Conservation (phyloP, 1,139 yeast species). For the Debaryomyces nepalensis region DNA sequence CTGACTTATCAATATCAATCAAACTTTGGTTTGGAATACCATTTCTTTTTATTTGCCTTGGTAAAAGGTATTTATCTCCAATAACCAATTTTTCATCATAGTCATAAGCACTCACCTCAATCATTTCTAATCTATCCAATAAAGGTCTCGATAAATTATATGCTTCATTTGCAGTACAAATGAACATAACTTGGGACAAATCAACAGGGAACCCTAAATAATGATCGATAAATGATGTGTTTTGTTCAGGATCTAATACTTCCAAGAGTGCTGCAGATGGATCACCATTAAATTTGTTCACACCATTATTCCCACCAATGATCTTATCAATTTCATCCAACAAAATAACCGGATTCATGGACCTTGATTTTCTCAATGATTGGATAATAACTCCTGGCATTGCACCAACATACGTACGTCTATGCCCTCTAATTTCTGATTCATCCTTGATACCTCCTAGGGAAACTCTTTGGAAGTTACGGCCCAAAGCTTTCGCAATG, state of each 20-base stretch:
- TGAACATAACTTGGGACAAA: slow-evolving; percentile 78
- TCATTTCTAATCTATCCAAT: slow-evolving; percentile 84
- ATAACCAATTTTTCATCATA: slow-evolving; percentile 78
- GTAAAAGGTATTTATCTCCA: slow-evolving; percentile 71
- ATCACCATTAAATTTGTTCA: slow-evolving; percentile 70
- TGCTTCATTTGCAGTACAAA: slow-evolving; percentile 90
- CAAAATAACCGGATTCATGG: slow-evolving; percentile 87
- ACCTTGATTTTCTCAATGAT: slow-evolving; percentile 75
- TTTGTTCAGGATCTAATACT: slow-evolving; percentile 92
- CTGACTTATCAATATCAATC: slow-evolving; percentile 47
- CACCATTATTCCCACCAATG: slow-evolving; percentile 58
- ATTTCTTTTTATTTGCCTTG: slow-evolving; percentile 75
- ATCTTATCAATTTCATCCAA: slow-evolving; percentile 91
- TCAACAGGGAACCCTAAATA: slow-evolving; percentile 89
- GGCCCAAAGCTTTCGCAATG: slow-evolving; percentile 76
- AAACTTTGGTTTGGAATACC: slow-evolving; percentile 59
- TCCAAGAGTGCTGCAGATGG: slow-evolving; percentile 91
- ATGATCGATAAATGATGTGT: slow-evolving; percentile 77
- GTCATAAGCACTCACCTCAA: slow-evolving; percentile 81
- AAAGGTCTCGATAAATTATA: slow-evolving; percentile 77
- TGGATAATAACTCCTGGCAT: slow-evolving; percentile 88
- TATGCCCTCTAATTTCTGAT: slow-evolving; percentile 89
- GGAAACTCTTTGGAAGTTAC: slow-evolving; percentile 82
- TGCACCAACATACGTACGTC: slow-evolving; percentile 92
- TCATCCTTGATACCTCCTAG: slow-evolving; percentile 91